These are phyloP conservation scores for Prunus dulcis DNA, from an alignment of 306 rosid genomes.

Conservation along the genomic window DNA sequence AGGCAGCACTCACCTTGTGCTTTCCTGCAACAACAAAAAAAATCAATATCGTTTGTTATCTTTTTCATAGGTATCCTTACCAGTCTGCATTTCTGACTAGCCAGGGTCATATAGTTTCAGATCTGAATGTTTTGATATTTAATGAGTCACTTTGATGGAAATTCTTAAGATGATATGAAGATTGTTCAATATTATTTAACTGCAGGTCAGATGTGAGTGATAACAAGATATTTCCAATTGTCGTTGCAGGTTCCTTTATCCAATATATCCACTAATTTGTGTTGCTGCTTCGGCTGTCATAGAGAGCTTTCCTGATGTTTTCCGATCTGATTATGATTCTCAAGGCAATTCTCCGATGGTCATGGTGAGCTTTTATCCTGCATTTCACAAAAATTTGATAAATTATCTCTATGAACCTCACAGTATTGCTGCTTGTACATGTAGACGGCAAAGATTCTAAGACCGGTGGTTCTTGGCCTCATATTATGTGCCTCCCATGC, in stretches of 20 bases:
- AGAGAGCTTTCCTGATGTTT: slow-evolving; percentile 91
- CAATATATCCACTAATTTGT: slow-evolving; percentile 91
- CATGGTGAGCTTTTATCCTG: slow-evolving; percentile 39
- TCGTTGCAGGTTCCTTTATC: slow-evolving; percentile 86
- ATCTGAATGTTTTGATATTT: neutral
- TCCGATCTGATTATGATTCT: slow-evolving; percentile 63
- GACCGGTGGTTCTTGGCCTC: slow-evolving; percentile 79
- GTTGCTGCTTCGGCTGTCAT: slow-evolving; percentile 97
- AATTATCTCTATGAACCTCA: slow-evolving; percentile 13
- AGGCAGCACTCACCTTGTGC: neutral
- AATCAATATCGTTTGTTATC: neutral
- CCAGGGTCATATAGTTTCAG: neutral
- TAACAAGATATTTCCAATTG: slow-evolving; percentile 12
- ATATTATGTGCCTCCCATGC: slow-evolving; percentile 85
- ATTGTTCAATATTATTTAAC: neutral
- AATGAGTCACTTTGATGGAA: neutral
- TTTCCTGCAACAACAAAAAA: neutral
- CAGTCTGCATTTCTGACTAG: slow-evolving; percentile 1
- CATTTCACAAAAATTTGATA: neutral
- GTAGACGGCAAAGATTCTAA: slow-evolving; percentile 72
- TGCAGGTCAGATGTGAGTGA: neutral
- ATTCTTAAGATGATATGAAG: neutral
- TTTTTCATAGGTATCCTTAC: neutral
- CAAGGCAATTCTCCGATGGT: slow-evolving; percentile 35
- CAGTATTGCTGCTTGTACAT: slow-evolving; percentile 13